Conservation (phyloP, 768 basidiomycete species). For the Tricholoma bakamatsutake region DNA sequence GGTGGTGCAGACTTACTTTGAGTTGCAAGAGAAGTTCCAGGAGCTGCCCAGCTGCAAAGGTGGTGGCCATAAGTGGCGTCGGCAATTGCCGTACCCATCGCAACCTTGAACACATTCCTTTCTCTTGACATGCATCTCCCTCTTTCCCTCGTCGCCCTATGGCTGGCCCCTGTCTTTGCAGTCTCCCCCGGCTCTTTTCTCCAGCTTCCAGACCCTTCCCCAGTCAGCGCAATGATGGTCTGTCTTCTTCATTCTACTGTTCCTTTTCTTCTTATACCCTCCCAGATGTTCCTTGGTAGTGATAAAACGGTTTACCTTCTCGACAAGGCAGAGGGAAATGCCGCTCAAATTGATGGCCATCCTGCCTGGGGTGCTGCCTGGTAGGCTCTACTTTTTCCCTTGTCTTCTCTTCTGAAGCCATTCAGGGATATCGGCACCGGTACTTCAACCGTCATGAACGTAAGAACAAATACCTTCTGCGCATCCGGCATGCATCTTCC, state of each 20-base stretch:
- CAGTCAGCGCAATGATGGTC: slow-evolving; percentile 51
- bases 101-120: too few relatives aligned
- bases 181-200: slow-evolving; percentile 38
- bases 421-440: slow-evolving; percentile 58
- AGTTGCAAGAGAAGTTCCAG: slow-evolving; percentile 72
- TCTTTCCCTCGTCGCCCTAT: slow-evolving; percentile 25
- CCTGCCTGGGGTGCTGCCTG: slow-evolving; percentile 48
- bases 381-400: slow-evolving; percentile 2
- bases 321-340: slow-evolving; percentile 87
- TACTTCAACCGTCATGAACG: slow-evolving; percentile 59
- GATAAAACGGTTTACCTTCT: slow-evolving; percentile 79
- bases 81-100: background rate
- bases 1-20: too few relatives aligned
- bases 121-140: slow-evolving; percentile 8
- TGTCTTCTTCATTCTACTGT: slow-evolving; percentile 4
- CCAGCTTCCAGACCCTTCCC: slow-evolving; percentile 40
- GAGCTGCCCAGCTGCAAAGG: slow-evolving; percentile 56
- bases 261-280: background rate
- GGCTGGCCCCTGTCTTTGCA: slow-evolving; percentile 34
- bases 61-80: slow-evolving; percentile 32
- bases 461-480: slow-evolving; percentile 72
- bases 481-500: slow-evolving; percentile 80
- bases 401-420: background rate
- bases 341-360: slow-evolving; percentile 57
- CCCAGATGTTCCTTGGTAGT: slow-evolving; percentile 76